Conservation (phyloP, 2,329 filamentous ascomycete species). For the Onygenales sp. region DNA sequence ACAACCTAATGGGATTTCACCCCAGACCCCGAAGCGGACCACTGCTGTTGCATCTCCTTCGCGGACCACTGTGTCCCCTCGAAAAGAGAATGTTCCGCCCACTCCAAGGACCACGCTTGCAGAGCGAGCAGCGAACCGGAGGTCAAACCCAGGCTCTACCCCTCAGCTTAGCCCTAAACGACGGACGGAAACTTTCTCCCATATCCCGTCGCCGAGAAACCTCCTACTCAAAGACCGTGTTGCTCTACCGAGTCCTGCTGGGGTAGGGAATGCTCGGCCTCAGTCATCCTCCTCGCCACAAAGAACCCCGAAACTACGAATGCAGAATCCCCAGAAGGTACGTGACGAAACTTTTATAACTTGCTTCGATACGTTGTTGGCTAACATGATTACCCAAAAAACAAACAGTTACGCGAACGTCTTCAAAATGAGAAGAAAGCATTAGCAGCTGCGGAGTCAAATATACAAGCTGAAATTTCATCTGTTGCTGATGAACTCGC, state of each 20-base stretch:
- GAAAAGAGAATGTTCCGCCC: conserved; percentile 33
- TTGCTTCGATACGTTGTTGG: background rate
- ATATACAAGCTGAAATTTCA: conserved; percentile 64
- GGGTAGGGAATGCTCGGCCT: conserved; percentile 18
- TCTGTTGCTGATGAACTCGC: conserved; percentile 76
- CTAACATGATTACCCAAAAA: background rate
- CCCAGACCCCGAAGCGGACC: conserved; percentile 6
- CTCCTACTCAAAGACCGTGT: conserved; percentile 26
- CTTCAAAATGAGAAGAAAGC: conserved; percentile 71
- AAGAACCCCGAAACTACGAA: conserved; percentile 59
- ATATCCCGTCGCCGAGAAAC: conserved; percentile 39
- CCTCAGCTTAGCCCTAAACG: conserved; percentile 32
- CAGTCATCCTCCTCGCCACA: conserved; percentile 57
- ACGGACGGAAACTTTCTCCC: conserved; percentile 36
- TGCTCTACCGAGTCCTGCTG: conserved; percentile 20
- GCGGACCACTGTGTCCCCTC: conserved; percentile 22
- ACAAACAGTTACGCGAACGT: conserved; percentile 58
- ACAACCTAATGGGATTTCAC: background rate
- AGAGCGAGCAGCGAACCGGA: conserved; percentile 25
- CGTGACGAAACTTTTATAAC: background rate
- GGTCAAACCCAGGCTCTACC: conserved; percentile 22
- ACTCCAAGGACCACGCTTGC: conserved; percentile 23
- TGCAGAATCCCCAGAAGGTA: conserved; percentile 55
- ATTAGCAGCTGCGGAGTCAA: conserved; percentile 59
- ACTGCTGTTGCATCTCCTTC: conserved; percentile 13